Evolutionary conservation across 1,284 basidiomycete genomes (phyloP).

Genomic region (Sanghuangporus sanghuang): DNA sequence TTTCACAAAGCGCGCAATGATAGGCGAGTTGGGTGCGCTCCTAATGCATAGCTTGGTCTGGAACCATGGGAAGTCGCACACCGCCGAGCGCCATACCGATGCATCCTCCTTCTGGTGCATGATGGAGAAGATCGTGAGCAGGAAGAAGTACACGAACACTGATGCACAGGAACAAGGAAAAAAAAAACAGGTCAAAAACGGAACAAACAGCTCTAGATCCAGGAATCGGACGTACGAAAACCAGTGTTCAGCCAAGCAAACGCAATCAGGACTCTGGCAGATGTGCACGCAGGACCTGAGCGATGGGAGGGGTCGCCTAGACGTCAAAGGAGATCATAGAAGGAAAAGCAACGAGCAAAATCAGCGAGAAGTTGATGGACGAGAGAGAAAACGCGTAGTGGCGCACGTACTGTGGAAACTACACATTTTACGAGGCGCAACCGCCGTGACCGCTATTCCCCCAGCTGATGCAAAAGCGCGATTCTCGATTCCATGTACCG

Average conservation of each 20-base stretch:
- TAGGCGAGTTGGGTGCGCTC: slow-evolving; percentile 30
- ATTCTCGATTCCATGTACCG: neutral
- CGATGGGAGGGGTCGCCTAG: slow-evolving; percentile 1
- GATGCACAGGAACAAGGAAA: neutral
- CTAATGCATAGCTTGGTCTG: slow-evolving; percentile 25
- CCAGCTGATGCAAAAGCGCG: slow-evolving; percentile 32
- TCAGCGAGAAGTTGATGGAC: slow-evolving; percentile 8
- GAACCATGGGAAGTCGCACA: slow-evolving; percentile 41
- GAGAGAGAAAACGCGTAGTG: neutral
- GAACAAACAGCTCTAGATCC: neutral
- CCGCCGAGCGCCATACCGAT: slow-evolving; percentile 47
- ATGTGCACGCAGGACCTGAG: slow-evolving; percentile 38
- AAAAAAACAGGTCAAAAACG: neutral
- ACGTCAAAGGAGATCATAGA: neutral
- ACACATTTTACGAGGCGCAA: slow-evolving; percentile 33
- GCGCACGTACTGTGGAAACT: slow-evolving; percentile 20
- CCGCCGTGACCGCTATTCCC: slow-evolving; percentile 39
- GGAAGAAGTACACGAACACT: slow-evolving; percentile 32
- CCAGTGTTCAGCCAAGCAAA: slow-evolving; percentile 60
- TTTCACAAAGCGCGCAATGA: slow-evolving; percentile 26
- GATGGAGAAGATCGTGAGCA: slow-evolving; percentile 32
- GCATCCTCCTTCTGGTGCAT: slow-evolving; percentile 36
- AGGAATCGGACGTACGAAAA: slow-evolving; percentile 39
- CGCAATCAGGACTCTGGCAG: slow-evolving; percentile 51
- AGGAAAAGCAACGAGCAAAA: slow-evolving; percentile 16